Conservation (phyloP, 1,284 basidiomycete genomes). For the Cerioporus squamosus region DNA sequence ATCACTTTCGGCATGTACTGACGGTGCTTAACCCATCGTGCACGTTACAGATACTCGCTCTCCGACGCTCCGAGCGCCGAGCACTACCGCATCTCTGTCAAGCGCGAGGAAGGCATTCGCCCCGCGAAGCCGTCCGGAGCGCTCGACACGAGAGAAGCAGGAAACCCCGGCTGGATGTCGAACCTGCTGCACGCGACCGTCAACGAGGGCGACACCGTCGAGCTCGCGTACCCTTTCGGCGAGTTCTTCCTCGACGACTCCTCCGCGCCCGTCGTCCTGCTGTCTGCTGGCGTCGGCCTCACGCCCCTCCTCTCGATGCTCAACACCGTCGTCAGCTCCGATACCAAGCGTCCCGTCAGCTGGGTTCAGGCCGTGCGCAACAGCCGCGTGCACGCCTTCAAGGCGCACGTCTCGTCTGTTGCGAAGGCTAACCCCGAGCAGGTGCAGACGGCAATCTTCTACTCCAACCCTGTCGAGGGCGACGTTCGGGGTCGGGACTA, state of each 20-base stretch:
- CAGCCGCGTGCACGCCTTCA: slow-evolving; percentile 24
- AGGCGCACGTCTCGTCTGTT: slow-evolving; percentile 20
- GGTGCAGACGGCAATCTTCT: slow-evolving; percentile 23
- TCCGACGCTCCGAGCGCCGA: slow-evolving; percentile 27
- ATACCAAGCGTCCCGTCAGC: slow-evolving; percentile 18
- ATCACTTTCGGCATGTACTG: neutral
- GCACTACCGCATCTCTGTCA: slow-evolving; percentile 33
- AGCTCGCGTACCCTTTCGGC: slow-evolving; percentile 31
- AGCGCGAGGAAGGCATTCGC: slow-evolving; percentile 24
- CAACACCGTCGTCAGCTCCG: slow-evolving; percentile 25
- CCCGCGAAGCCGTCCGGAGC: slow-evolving; percentile 1
- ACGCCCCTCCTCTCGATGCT: slow-evolving; percentile 33
- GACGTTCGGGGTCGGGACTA: slow-evolving; percentile 23
- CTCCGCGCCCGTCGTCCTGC: slow-evolving; percentile 28
- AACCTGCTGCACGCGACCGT: slow-evolving; percentile 30
- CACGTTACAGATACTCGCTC: slow-evolving; percentile 29
- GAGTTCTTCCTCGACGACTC: slow-evolving; percentile 33
- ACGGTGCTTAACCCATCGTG: neutral
- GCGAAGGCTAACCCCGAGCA: slow-evolving; percentile 15
- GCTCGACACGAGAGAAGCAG: slow-evolving; percentile 14
- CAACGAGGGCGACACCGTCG: slow-evolving; percentile 26
- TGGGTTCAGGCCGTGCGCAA: slow-evolving; percentile 31
- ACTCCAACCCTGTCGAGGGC: slow-evolving; percentile 17
- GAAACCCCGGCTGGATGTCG: slow-evolving; percentile 30
- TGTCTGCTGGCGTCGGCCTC: slow-evolving; percentile 32